phyloP scores from a whole-genome alignment of 1,139 yeast species.

The Candida dubliniensis region DNA sequence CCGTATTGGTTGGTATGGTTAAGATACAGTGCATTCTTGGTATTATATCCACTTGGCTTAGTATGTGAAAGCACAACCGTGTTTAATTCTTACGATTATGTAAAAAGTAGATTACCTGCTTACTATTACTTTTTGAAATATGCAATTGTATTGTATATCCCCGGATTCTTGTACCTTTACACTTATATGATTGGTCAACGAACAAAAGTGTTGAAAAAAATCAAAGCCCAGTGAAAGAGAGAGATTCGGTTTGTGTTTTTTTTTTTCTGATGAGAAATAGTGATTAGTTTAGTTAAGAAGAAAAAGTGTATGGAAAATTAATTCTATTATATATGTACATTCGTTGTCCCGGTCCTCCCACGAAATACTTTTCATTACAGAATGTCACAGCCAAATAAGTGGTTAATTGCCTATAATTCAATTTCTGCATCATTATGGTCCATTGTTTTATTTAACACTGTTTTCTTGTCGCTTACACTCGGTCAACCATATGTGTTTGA shows the following conservation, averaged over 20 bases:
- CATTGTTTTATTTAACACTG: constrained; percentile 42
- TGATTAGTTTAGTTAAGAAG: background rate
- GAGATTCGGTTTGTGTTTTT: background rate
- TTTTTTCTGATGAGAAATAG: background rate
- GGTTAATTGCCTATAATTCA: constrained; percentile 47
- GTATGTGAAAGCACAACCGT: constrained; percentile 32
- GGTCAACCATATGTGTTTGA: constrained; percentile 65
- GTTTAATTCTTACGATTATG: constrained; percentile 25
- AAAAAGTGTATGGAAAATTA: background rate
- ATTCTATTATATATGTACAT: background rate
- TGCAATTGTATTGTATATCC: constrained; percentile 31
- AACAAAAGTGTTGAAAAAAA: constrained; percentile 18
- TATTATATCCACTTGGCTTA: constrained; percentile 38
- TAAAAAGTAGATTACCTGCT: constrained; percentile 10
- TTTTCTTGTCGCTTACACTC: constrained; percentile 32
- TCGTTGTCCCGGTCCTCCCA: background rate
- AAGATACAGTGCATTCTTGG: constrained; percentile 33
- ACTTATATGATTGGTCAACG: constrained; percentile 37
- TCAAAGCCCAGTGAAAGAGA: background rate
- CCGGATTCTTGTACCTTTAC: constrained; percentile 34
- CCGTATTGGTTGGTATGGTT: constrained; percentile 31
- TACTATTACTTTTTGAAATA: constrained; percentile 28
- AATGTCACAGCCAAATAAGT: constrained; percentile 32
- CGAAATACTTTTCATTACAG: background rate
- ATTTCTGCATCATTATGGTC: constrained; percentile 49